Evolutionary conservation across 2,329 filamentous ascomycete species (phyloP).

Genomic region (Leptographium flavum): DNA sequence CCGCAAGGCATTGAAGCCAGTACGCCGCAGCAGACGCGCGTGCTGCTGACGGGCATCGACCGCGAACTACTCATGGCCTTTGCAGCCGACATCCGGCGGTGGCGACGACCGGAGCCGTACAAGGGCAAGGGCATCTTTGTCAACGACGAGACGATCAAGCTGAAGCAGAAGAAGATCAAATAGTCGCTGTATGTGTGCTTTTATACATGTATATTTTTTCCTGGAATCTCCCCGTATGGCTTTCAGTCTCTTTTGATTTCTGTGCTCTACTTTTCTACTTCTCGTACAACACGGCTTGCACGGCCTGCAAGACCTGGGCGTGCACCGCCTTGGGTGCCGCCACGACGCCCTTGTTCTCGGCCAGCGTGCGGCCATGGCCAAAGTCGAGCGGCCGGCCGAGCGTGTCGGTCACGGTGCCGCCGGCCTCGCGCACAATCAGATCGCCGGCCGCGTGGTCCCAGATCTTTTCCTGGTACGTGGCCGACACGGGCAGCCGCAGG

Average conservation of each 20-base stretch:
- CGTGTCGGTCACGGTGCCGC: constrained; percentile 82
- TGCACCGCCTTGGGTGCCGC: constrained; percentile 72
- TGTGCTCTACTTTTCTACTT: constrained; percentile 8
- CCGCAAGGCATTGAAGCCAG: constrained; percentile 73
- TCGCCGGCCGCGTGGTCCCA: constrained; percentile 98
- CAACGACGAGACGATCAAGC: constrained; percentile 90
- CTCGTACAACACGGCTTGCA: constrained; percentile 56
- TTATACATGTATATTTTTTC: constrained; percentile 2
- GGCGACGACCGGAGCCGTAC: constrained; percentile 90
- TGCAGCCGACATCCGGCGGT: constrained; percentile 73
- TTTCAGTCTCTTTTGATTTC: too few relatives aligned
- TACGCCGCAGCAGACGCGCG: constrained; percentile 78
- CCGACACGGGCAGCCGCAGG: constrained; percentile 65
- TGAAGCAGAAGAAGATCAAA: constrained; percentile 97
- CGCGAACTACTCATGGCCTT: constrained; percentile 82
- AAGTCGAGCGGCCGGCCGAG: constrained; percentile 79
- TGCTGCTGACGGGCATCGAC: constrained; percentile 77
- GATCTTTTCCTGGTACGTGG: constrained; percentile 94
- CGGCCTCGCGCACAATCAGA: constrained; percentile 85
- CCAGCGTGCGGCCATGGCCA: constrained; percentile 68
- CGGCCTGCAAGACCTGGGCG: constrained; percentile 59
- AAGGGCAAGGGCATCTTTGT: constrained; percentile 99
- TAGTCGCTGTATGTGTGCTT: constrained; percentile 25
- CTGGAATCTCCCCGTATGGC: too few relatives aligned
- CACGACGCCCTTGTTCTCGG: constrained; percentile 85